Base-by-base conservation (phyloP, 2,329 filamentous ascomycete species). In the Hymenoscyphus scutula region DNA sequence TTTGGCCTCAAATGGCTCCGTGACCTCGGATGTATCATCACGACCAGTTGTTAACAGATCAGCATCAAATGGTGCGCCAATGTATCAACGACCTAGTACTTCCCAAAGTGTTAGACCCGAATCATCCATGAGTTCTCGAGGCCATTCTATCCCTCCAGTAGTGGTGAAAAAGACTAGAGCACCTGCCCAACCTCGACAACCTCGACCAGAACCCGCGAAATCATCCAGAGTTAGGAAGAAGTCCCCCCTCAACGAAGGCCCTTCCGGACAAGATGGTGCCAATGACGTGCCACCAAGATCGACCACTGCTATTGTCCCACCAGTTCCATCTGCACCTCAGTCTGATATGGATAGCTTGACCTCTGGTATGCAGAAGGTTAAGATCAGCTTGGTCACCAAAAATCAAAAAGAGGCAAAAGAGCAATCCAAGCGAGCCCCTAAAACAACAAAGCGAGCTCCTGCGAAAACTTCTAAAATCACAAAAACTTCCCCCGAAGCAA, bases 91-190 rank as follows among this genome's bases (percentile, higher is more conserved):
- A 27, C 76, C 81, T 34, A 73, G 70, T 10, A 81, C 77, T 15
- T 77, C 81, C 0, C 74, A 77, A 63, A 80, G 73, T 60, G 73
- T 76, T 65, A 71, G 78, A 56, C 74, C 80, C 1, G 77, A 75
- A 61, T 77, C 79, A 54, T 77, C 75, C 19, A 77, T 76, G 75
- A 81, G 77, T 62, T 72, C 74, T 17, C 74, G 76, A 58, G 74
- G 75, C 6, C 68, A 75, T 29, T 68, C 73, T 19, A 75, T 78
- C 30, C 55, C 74, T 53, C 61, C 69, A 2, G 64, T 86, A 10
- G 77, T 80, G 10, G 77, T 83, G 4, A 89, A 84, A 71, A 92
- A 89, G 75, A 79, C 82, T 2, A 82, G 88, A 58, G 78, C 78
- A n/a, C 70, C 78, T 1, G 72, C 76, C 1, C 73, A 79, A 13